Percentiles rank a stretch among this genome's conserved stretches.
These are phyloP conservation scores for Chytriomyces sp. DNA, from an alignment of 192 early-diverging fungal genomes.

Conservation along the genomic window DNA sequence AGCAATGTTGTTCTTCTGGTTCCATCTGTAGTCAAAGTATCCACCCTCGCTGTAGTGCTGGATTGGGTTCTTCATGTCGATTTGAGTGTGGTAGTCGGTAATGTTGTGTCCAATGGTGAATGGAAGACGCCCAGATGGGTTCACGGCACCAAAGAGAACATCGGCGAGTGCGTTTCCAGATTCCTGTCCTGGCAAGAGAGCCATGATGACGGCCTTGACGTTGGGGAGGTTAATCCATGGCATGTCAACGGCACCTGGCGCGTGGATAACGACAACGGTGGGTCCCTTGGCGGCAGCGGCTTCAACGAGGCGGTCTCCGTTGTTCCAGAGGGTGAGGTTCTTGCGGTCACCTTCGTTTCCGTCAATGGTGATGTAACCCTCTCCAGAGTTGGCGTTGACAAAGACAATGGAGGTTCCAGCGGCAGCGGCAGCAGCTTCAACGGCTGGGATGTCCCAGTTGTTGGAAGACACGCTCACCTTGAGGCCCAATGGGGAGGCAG, in stretches of 20 bases:
- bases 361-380: slow-evolving; percentile 39
- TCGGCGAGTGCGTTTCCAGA: slow-evolving; percentile 71
- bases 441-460: slow-evolving; percentile 30
- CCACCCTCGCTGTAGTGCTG: slow-evolving; percentile 58
- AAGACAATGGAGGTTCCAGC: slow-evolving; percentile 29
- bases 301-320: slow-evolving; percentile 54
- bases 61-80: slow-evolving; percentile 11
- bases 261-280: slow-evolving; percentile 64
- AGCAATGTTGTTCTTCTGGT: slow-evolving; percentile 49
- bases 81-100: not conserved
- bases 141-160: slow-evolving; percentile 69
- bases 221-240: slow-evolving; percentile 65
- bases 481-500: slow-evolving; percentile 11
- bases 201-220: slow-evolving; percentile 60
- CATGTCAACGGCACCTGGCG: slow-evolving; percentile 65
- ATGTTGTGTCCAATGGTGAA: slow-evolving; percentile 57
- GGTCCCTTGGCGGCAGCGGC: slow-evolving; percentile 54
- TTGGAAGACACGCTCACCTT: not conserved
- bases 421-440: slow-evolving; percentile 26
- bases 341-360: slow-evolving; percentile 65
- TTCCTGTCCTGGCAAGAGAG: slow-evolving; percentile 70
- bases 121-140: slow-evolving; percentile 68
- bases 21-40: slow-evolving; percentile 62
- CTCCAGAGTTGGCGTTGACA: slow-evolving; percentile 46
- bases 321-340: slow-evolving; percentile 62